phyloP scores from a whole-genome alignment of 2,329 filamentous ascomycete species.

The Colletotrichum zoysiae region DNA sequence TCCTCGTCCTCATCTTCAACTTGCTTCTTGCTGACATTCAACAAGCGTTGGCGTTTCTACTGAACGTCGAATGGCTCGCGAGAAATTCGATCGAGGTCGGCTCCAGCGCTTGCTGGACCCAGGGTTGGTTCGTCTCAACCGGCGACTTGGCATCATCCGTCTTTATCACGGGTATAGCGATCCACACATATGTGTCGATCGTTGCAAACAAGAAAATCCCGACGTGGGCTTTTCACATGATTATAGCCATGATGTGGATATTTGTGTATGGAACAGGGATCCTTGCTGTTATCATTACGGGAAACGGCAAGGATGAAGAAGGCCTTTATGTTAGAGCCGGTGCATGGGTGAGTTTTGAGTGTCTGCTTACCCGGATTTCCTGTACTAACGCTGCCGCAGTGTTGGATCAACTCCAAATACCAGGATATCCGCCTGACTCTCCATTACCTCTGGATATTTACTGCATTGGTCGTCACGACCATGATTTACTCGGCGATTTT shows the following conservation, averaged over 20 bases:
- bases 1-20: conserved; percentile 77
- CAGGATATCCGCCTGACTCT: conserved; percentile 67
- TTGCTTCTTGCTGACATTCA: conserved; percentile 76
- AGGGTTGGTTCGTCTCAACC: conserved; percentile 77
- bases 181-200: conserved; percentile 75
- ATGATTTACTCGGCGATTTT: conserved; percentile 58
- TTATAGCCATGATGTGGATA: conserved; percentile 65
- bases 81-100: conserved; percentile 66
- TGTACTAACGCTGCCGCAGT: conserved; percentile 54
- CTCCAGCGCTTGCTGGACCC: conserved; percentile 68
- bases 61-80: conserved; percentile 71
- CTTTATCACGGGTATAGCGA: conserved; percentile 74
- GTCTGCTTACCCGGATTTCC: neutral
- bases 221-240: conserved; percentile 62
- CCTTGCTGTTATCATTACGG: conserved; percentile 60
- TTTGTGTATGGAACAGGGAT: conserved; percentile 70
- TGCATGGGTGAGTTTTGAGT: conserved; percentile 64
- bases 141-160: conserved; percentile 76
- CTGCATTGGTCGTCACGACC: conserved; percentile 54
- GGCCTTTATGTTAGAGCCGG: conserved; percentile 74
- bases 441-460: conserved; percentile 75
- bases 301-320: conserved; percentile 55
- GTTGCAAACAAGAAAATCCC: conserved; percentile 67
- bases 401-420: conserved; percentile 72
- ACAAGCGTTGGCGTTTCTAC: conserved; percentile 72